Percentiles rank a stretch among this genome's conserved stretches.
phyloP scores from a whole-genome alignment of 768 basidiomycete species.

The Mycena vitilis region DNA sequence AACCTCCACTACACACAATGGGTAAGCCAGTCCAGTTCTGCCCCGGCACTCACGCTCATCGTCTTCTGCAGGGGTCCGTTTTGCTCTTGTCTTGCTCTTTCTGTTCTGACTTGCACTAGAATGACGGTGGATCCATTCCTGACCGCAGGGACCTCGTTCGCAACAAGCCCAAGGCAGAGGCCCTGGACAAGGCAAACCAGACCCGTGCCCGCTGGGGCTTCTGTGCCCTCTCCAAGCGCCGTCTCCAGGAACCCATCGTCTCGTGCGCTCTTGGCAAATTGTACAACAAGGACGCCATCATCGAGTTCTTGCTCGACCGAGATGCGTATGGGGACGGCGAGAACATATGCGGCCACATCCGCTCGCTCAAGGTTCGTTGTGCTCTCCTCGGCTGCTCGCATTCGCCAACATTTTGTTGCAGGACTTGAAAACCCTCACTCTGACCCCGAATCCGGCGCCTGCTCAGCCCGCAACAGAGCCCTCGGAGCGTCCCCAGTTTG shows the following conservation, averaged over 20 bases:
- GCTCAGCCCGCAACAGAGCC: slow-evolving; percentile 52
- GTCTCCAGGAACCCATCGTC: slow-evolving; percentile 90
- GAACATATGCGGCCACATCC: slow-evolving; percentile 91
- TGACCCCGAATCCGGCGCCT: slow-evolving; percentile 80
- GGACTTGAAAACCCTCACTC: slow-evolving; percentile 87
- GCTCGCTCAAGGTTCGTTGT: slow-evolving; percentile 83
- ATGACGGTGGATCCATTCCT: slow-evolving; percentile 91
- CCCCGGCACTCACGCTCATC: too few relatives aligned
- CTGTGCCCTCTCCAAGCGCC: slow-evolving; percentile 95
- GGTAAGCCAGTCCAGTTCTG: too few relatives aligned
- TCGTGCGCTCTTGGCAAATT: slow-evolving; percentile 93
- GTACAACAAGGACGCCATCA: slow-evolving; percentile 95
- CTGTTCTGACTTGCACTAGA: slow-evolving; percentile 47
- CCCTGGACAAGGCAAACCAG: slow-evolving; percentile 92
- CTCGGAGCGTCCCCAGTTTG: slow-evolving; percentile 73
- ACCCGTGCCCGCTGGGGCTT: slow-evolving; percentile 90
- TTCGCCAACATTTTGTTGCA: slow-evolving; percentile 43
- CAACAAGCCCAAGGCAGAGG: slow-evolving; percentile 82
- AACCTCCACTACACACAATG: too few relatives aligned
- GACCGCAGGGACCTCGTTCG: slow-evolving; percentile 84
- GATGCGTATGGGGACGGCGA: slow-evolving; percentile 90
- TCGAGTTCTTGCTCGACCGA: slow-evolving; percentile 90
- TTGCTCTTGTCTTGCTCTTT: too few relatives aligned
- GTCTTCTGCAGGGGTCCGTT: too few relatives aligned
- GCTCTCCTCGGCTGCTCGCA: not conserved